These are phyloP conservation scores for Neurospora sp. DNA, from an alignment of 495 filamentous ascomycete species.

Conservation along the genomic window DNA sequence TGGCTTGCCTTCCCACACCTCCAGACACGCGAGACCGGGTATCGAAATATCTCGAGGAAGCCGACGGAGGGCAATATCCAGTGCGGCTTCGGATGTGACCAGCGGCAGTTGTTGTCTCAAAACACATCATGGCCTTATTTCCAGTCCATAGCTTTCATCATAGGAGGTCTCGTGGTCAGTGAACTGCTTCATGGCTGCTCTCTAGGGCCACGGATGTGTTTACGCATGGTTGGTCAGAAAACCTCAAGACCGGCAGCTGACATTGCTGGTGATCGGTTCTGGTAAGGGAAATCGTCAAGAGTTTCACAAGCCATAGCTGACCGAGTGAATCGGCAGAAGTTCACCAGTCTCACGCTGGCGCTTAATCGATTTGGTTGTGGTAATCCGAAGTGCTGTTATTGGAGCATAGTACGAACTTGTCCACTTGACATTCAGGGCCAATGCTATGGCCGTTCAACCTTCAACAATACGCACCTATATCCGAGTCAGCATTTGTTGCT, in stretches of 20 bases:
- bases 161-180: neutral
- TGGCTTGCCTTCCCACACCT: constrained; percentile 2
- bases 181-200: neutral
- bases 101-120: neutral
- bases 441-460: neutral
- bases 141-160: neutral
- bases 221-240: constrained; percentile 1
- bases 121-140: neutral
- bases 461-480: neutral
- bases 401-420: neutral
- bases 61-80: neutral
- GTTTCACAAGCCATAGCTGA: neutral
- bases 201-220: constrained; percentile 3
- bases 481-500: neutral
- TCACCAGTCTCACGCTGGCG: neutral
- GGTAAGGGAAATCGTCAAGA: neutral
- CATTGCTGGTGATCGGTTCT: neutral
- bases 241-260: neutral
- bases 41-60: neutral
- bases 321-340: neutral
- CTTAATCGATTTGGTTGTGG: neutral
- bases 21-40: neutral
- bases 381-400: neutral
- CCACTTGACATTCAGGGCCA: neutral
- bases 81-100: neutral